Base-by-base conservation (phyloP, 768 basidiomycete genomes). In the Tylopilus rubrobrunneus region DNA sequence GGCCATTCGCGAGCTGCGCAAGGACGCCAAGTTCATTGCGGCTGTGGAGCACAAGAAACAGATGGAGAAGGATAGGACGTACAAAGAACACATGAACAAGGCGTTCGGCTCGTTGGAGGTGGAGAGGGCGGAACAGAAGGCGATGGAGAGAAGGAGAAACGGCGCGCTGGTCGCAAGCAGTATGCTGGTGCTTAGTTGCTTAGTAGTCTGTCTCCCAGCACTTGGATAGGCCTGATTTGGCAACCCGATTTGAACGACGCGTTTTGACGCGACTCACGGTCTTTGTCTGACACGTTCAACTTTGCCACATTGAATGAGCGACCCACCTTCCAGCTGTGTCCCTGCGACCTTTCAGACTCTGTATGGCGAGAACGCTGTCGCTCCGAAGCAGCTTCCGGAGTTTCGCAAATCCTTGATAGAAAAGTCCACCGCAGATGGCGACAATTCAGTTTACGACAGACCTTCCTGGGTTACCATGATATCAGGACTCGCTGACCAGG, bases 121-220 rank as follows among this genome's bases (percentile, higher is more conserved):
- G 31, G 97, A 99, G 75, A 78, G 96, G 49, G 92, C 93, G 21
- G 97, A 98, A 73, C 85, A 98, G 74, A 98, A 97, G 77, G 84
- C 83, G 41, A 84, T 87, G 86, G 87, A 94, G 65, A 80, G 40
- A 86, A 78, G 65, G 87, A 87, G 45, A 92, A 89, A 72, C 80
- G 80, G 65, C 76, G 90, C 58, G 78, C 89, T 37, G 91, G 91
- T 47, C 80, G 84, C 62, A 89, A 86, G 70, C 90, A 75, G 56
- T n/a, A n/a, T n/a, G n/a, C n/a, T n/a, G n/a, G n/a, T n/a, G n/a
- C n/a, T n/a, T n/a, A n/a, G n/a, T n/a, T n/a, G n/a, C 12, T 36
- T 12, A 36, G 34, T 34, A 34, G 19, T 41, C n/a, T n/a, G n/a
- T n/a, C n/a, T n/a, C n/a, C 19, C 11, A 15, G 14, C 15, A 10